Evolutionary conservation across 805 yeast genomes (phyloP).

Genomic region (Torulaspora gathmanii): DNA sequence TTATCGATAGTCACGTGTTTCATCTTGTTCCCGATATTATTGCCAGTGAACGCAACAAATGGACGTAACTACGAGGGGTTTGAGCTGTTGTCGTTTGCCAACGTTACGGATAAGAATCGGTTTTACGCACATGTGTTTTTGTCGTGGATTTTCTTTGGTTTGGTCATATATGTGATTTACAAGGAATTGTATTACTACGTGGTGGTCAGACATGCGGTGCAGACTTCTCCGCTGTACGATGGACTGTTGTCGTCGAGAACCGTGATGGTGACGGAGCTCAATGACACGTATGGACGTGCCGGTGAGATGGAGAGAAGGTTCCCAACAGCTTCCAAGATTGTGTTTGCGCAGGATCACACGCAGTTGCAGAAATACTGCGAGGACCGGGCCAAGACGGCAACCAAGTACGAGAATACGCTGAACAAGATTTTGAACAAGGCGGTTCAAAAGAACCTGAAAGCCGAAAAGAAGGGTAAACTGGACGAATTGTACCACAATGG

Average conservation of each 20-base stretch:
- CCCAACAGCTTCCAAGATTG: constrained; percentile 55
- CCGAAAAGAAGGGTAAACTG: constrained; percentile 52
- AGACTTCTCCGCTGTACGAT: constrained; percentile 68
- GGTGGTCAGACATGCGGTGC: constrained; percentile 66
- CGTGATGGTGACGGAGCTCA: constrained; percentile 64
- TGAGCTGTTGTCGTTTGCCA: constrained; percentile 58
- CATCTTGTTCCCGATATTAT: constrained; percentile 60
- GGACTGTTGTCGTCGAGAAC: constrained; percentile 68
- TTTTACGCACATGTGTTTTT: constrained; percentile 69
- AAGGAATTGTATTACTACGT: constrained; percentile 69
- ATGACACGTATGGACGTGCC: constrained; percentile 46
- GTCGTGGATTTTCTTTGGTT: constrained; percentile 69
- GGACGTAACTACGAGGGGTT: constrained; percentile 55
- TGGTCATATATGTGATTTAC: constrained; percentile 61
- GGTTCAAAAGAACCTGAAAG: constrained; percentile 50
- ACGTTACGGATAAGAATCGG: constrained; percentile 58
- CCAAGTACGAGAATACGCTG: constrained; percentile 61
- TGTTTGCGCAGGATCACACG: constrained; percentile 60
- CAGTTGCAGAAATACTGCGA: constrained; percentile 52
- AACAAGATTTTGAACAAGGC: constrained; percentile 58
- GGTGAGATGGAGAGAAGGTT: constrained; percentile 51
- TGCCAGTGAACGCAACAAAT: constrained; percentile 72
- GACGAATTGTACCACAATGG: constrained; percentile 23
- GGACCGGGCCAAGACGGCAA: constrained; percentile 58
- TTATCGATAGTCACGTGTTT: constrained; percentile 51